Evolutionary conservation across 371 early-diverging fungal species (phyloP), one percentile per base, ranked within the genome.

Genomic region (Chytridiales sp.): DNA sequence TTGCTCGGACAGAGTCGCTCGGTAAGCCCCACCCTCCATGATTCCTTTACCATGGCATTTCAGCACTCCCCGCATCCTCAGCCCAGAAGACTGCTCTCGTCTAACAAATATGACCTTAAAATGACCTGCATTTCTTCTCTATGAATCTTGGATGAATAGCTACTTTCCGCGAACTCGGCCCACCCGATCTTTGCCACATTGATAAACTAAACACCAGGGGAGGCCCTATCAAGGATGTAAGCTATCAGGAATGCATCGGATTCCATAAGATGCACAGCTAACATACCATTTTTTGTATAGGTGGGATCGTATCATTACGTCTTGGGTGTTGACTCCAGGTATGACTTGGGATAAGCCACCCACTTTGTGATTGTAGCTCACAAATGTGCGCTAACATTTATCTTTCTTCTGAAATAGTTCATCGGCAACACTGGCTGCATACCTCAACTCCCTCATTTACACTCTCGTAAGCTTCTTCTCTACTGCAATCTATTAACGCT

Each of bases 141-240:
- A 13, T 3, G 19, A 31, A 15, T 34, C 6, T 31, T 13, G 38
- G 3, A 24, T 1, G 26, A 31, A 46, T 42, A 89, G 92, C 85
- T 22, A 82, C 90, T 55, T 93, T 91, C 69, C 86, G 93, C 43
- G 94, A 94, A 68, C 80, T 97, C 22, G 97, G 97, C 3, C 95
- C 97, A 38, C 95, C 96, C n/a, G 97, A 97, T 68, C 84, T 97
- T 26, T 91, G 92, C 64, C 95, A 94, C 70, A 84, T 97, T 53
- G 86, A 91, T 43, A 97, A 97, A 76, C 75, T 82, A 27, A 90
- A 92, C 64, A 78, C 84, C 1, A 93, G 90, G 71, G 82, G 88
- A 44, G 56, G 26, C n/a, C 82, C 83, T 30, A 77, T 84, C 24
- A 90, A 86, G 60, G 94, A 95, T 72, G 87, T 93, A 61, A 17